Percentiles rank a stretch among this genome's conserved stretches.
phyloP scores from a whole-genome alignment of 1,139 yeast genomes.

The Magnusiomyces tetraspermus region DNA sequence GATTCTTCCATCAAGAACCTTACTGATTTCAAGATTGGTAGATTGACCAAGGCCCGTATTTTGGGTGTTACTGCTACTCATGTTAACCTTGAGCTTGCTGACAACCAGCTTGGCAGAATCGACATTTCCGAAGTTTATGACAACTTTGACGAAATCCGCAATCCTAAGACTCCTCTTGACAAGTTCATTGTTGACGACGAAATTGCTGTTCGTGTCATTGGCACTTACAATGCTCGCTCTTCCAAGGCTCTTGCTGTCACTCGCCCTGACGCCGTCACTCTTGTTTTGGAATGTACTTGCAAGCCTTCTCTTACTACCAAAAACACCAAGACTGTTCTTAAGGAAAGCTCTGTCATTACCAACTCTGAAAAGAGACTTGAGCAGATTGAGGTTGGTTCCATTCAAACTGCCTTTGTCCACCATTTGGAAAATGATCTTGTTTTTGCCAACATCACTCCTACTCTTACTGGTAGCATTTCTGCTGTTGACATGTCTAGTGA shows the following conservation, averaged over 20 bases:
- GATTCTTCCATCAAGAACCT: slow-evolving; percentile 43
- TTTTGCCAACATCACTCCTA: slow-evolving; percentile 66
- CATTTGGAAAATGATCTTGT: slow-evolving; percentile 39
- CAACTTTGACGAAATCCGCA: slow-evolving; percentile 44
- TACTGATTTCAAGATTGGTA: slow-evolving; percentile 53
- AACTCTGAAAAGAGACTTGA: slow-evolving; percentile 30
- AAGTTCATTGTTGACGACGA: slow-evolving; percentile 50
- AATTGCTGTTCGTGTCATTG: slow-evolving; percentile 59
- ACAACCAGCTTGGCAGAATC: slow-evolving; percentile 69
- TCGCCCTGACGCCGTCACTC: slow-evolving; percentile 41
- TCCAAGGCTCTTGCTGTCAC: slow-evolving; percentile 64
- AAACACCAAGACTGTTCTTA: slow-evolving; percentile 14
- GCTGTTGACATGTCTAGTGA: slow-evolving; percentile 57
- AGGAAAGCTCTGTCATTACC: slow-evolving; percentile 24
- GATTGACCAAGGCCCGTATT: slow-evolving; percentile 49
- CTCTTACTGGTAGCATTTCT: slow-evolving; percentile 57
- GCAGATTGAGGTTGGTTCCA: slow-evolving; percentile 38
- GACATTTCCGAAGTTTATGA: slow-evolving; percentile 68
- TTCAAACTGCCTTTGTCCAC: slow-evolving; percentile 43
- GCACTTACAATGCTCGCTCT: slow-evolving; percentile 64
- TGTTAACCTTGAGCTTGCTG: slow-evolving; percentile 67
- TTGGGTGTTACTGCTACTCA: slow-evolving; percentile 64
- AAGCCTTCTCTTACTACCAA: slow-evolving; percentile 36
- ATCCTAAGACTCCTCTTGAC: slow-evolving; percentile 48
- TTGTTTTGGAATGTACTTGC: slow-evolving; percentile 58